These are phyloP conservation scores for Sphaerosporella brunnea DNA, from an alignment of 495 filamentous ascomycete genomes.

Conservation along the genomic window DNA sequence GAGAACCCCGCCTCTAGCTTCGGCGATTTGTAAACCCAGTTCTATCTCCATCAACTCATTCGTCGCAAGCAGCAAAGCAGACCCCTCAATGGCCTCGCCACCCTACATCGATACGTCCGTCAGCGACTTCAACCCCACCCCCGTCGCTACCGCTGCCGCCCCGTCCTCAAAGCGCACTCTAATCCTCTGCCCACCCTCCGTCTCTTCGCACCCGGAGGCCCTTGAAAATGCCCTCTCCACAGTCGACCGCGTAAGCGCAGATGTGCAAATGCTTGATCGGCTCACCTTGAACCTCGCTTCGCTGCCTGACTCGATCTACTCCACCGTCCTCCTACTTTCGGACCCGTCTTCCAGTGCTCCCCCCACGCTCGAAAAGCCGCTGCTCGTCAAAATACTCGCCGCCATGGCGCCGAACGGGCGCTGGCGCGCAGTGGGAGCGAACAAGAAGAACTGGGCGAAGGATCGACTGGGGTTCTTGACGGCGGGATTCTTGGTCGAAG, in stretches of 20 bases:
- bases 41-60: too few species aligned
- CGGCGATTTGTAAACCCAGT: too few species aligned
- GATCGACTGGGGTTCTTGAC: constrained; percentile 57
- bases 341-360: constrained; percentile 52
- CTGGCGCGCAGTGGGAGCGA: constrained; percentile 40
- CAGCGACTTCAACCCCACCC: constrained; percentile 28
- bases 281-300: constrained; percentile 64
- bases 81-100: too few species aligned
- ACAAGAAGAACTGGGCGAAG: constrained; percentile 21
- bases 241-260: constrained; percentile 54
- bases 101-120: constrained; percentile 30
- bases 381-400: constrained; percentile 49
- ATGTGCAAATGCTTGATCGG: constrained; percentile 97
- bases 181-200: constrained; percentile 53
- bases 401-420: constrained; percentile 49
- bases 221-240: constrained; percentile 40
- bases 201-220: constrained; percentile 47
- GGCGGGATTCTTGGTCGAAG: constrained; percentile 53
- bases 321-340: constrained; percentile 66
- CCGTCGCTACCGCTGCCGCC: constrained; percentile 19
- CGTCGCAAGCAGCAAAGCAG: too few species aligned
- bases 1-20: too few species aligned
- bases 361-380: constrained; percentile 41
- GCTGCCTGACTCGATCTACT: constrained; percentile 62
- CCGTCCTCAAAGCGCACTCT: constrained; percentile 38